Conservation (phyloP, 805 yeast genomes). For the Candida taoyuanica region DNA sequence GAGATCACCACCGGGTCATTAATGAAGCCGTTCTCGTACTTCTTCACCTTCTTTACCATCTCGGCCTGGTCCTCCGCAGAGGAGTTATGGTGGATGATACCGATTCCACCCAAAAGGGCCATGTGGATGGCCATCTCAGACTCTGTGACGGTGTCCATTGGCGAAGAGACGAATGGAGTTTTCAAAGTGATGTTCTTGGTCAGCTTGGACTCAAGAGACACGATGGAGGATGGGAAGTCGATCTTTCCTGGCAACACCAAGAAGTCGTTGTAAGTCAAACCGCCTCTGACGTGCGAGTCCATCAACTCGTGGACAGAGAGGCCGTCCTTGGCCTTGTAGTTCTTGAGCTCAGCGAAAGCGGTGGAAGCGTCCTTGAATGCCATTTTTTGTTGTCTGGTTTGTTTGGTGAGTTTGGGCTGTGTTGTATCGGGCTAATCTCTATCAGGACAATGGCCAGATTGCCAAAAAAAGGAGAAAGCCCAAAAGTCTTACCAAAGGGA, state of each 20-base stretch:
- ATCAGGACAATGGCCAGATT: slow-evolving; percentile 27
- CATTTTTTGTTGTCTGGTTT: slow-evolving; percentile 15
- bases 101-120: slow-evolving; percentile 98
- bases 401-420: background rate
- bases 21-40: slow-evolving; percentile 96
- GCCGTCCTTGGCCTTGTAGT: slow-evolving; percentile 77
- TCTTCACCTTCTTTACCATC: slow-evolving; percentile 96
- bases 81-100: slow-evolving; percentile 97
- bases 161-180: slow-evolving; percentile 95
- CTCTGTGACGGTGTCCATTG: slow-evolving; percentile 99
- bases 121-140: slow-evolving; percentile 95
- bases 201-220: slow-evolving; percentile 76
- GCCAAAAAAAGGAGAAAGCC: slow-evolving; percentile 22
- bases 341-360: slow-evolving; percentile 64
- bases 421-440: slow-evolving; percentile 9
- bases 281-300: slow-evolving; percentile 90
- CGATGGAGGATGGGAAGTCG: slow-evolving; percentile 75
- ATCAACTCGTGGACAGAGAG: slow-evolving; percentile 76
- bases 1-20: slow-evolving; percentile 86
- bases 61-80: slow-evolving; percentile 96
- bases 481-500: slow-evolving; percentile 1
- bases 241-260: slow-evolving; percentile 93
- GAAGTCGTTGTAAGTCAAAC: slow-evolving; percentile 95
- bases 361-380: slow-evolving; percentile 41
- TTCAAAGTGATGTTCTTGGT: slow-evolving; percentile 89